Conservation (phyloP, 2,329 filamentous ascomycete species). For the Fusarium odoratissimum region DNA sequence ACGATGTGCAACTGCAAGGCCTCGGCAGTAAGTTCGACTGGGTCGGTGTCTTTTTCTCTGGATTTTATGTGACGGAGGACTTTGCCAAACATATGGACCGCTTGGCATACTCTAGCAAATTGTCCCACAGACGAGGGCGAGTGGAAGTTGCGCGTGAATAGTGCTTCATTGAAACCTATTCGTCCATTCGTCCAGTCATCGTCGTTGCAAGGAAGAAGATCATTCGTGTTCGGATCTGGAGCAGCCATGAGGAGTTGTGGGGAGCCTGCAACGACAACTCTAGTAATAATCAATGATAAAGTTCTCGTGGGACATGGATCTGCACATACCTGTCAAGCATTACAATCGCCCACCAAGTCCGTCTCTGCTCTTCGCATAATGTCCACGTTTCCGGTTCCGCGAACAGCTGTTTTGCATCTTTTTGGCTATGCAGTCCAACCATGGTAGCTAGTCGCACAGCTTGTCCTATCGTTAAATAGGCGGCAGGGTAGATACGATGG, state of each 20-base stretch:
- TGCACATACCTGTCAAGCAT: background rate
- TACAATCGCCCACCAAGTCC: background rate
- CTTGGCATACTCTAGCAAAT: background rate
- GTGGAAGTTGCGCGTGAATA: background rate
- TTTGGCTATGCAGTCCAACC: background rate
- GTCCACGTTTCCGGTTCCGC: background rate
- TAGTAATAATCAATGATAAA: background rate
- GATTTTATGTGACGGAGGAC: background rate
- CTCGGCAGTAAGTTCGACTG: background rate
- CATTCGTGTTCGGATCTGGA: background rate
- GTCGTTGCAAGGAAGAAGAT: background rate
- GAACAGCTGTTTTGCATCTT: background rate
- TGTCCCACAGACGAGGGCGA: background rate
- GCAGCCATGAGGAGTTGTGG: background rate
- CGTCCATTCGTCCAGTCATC: background rate
- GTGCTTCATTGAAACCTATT: background rate
- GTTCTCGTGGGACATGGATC: fast-evolving
- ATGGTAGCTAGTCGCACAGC: background rate
- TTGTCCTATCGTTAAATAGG: background rate
- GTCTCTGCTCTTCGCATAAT: background rate
- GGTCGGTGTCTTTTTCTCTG: background rate
- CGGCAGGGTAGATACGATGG: background rate
- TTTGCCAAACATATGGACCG: background rate
- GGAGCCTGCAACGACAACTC: background rate
- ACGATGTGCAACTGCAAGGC: background rate